A percentile compares a stretch with the other conserved stretches of the same genome.
phyloP scores from a whole-genome alignment of 495 filamentous ascomycete species.

The Xylaria sp. region DNA sequence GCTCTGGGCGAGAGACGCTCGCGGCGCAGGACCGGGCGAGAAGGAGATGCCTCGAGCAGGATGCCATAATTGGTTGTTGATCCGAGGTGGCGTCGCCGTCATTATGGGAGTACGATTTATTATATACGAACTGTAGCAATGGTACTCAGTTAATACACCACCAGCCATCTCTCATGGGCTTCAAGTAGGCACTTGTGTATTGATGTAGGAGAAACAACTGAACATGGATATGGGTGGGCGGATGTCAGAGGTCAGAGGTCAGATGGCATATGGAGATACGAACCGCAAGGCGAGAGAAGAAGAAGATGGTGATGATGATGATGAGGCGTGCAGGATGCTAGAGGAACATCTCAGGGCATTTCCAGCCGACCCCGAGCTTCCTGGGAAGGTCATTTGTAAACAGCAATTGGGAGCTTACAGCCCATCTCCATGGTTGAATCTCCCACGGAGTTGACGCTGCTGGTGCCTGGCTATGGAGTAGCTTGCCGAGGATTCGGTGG shows the following conservation, averaged over 20 bases:
- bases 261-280: no score
- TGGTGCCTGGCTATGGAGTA: slow-evolving; percentile 1
- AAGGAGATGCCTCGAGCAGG: slow-evolving; percentile 50
- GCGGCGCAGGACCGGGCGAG: slow-evolving; percentile 31
- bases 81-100: slow-evolving; percentile 35
- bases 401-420: slow-evolving; percentile 21
- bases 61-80: slow-evolving; percentile 46
- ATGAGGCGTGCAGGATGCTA: slow-evolving; percentile 26
- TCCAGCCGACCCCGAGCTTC: slow-evolving; percentile 31
- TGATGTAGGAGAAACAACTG: neutral
- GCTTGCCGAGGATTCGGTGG: neutral
- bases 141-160: slow-evolving; percentile 7
- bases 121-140: slow-evolving; percentile 30
- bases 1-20: slow-evolving; percentile 26
- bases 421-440: slow-evolving; percentile 35
- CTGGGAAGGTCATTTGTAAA: slow-evolving; percentile 36
- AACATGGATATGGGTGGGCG: neutral
- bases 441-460: neutral
- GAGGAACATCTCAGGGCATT: slow-evolving; percentile 37
- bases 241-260: no score
- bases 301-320: no score
- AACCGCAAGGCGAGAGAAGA: slow-evolving; percentile 18
- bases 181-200: neutral
- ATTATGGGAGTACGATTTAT: slow-evolving; percentile 34
- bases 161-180: neutral